Evolutionary conservation across 2,329 filamentous ascomycete species (phyloP).

Genomic region (Calonectria pseudoturangicola): DNA sequence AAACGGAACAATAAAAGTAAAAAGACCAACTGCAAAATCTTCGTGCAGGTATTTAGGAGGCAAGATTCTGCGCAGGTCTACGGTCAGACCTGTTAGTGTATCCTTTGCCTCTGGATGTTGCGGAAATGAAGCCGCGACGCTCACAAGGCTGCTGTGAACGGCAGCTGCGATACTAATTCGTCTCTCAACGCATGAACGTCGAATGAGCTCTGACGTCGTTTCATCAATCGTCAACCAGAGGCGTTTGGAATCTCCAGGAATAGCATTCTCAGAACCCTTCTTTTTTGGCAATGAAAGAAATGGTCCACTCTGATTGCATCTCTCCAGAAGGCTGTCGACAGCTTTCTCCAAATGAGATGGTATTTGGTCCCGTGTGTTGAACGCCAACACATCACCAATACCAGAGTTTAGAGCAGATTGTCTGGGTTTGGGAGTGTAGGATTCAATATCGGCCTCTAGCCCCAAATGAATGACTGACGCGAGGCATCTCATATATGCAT

Average conservation of each 20-base stretch:
- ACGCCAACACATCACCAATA: neutral
- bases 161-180: neutral
- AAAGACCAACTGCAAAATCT: neutral
- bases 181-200: neutral
- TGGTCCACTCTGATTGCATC: neutral
- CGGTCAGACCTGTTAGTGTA: neutral
- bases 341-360: neutral
- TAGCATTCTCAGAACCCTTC: neutral
- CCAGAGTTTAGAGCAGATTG: neutral
- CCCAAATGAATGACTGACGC: neutral
- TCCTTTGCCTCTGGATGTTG: neutral
- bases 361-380: neutral
- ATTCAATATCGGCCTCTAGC: neutral
- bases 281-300: neutral
- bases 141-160: neutral
- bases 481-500: neutral
- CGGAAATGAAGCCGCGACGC: neutral
- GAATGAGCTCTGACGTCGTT: neutral
- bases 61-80: neutral
- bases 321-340: neutral
- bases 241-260: neutral
- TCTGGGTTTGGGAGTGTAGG: neutral
- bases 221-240: slow-evolving; percentile 2
- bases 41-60: neutral
- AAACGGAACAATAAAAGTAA: slow-evolving; percentile 1